Evolutionary conservation across 1,284 basidiomycete genomes (phyloP).

Genomic region (Psilocybe mexicana): DNA sequence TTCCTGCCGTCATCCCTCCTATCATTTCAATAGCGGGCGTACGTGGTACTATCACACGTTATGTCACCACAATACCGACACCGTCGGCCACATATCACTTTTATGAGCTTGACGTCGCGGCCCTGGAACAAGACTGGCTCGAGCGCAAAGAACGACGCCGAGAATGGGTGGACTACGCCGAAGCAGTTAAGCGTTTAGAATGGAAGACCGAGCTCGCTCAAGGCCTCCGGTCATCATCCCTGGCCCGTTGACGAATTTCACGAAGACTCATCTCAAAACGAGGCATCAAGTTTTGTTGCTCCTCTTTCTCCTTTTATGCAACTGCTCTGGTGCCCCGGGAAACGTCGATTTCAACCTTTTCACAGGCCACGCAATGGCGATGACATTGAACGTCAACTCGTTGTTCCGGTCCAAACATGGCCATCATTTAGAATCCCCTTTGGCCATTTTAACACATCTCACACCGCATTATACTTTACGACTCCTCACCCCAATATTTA

Average conservation of each 20-base stretch:
- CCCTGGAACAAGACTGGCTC: conserved; percentile 74
- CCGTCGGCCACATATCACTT: conserved; percentile 82
- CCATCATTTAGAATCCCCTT: conserved; percentile 18
- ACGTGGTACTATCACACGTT: conserved; percentile 75
- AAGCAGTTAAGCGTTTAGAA: conserved; percentile 67
- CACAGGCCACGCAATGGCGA: conserved; percentile 9
- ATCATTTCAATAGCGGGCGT: conserved; percentile 63
- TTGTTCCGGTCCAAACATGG: conserved; percentile 14
- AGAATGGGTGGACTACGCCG: conserved; percentile 84
- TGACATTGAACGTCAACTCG: conserved; percentile 16
- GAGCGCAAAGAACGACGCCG: conserved; percentile 72
- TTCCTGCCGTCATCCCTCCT: conserved; percentile 30
- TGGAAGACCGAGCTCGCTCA: conserved; percentile 82
- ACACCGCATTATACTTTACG: conserved; percentile 29
- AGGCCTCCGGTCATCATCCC: conserved; percentile 60
- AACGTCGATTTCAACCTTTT: neutral
- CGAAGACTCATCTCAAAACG: conserved; percentile 1
- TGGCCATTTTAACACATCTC: conserved; percentile 15
- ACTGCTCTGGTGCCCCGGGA: conserved; percentile 10
- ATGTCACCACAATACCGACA: conserved; percentile 74
- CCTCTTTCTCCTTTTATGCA: conserved; percentile 11
- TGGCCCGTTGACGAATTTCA: conserved; percentile 42
- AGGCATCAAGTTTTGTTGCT: conserved; percentile 4
- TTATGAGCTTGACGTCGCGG: conserved; percentile 78
- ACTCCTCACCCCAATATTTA: conserved; percentile 24